Base-by-base conservation (phyloP, 805 yeast genomes). In the Barnettozyma botsteinii region DNA sequence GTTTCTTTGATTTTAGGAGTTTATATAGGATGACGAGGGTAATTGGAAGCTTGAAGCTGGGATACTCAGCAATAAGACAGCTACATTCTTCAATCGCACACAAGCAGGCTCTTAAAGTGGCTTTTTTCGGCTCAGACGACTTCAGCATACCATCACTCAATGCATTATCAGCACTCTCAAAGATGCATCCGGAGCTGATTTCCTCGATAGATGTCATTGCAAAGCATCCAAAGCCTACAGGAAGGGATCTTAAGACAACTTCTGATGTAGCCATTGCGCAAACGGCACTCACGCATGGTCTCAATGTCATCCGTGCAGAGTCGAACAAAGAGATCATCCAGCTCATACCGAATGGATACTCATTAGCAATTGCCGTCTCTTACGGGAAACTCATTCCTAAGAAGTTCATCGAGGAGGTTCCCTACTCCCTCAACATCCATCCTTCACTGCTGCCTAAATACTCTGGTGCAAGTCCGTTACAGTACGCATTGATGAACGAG, bases 391-490 rank as follows among this genome's bases (percentile, higher is more conserved):
- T 91, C 33, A 87, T 93, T 4, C 97, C 98, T 0, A 63, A 61
- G 0, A 42, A 57, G 2, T 76, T 87, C 47, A 59, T 93, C 2
- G 36, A 53, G 0, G 36, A 57, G 0, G 62, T 79, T 17, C 57
- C 59, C 11, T 76, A 59, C 53, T 94, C 97, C 0, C 56, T 93
- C 21, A 93, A 93, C 55, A 87, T 93, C 1, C 98, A 93, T 57
- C 98, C 98, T 0, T 87, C 96, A 0, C 57, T 88, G 7, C 68
- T 93, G 8, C 98, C 98, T 0, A 65, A 63, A 33, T 77, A 85
- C 50, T 74, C 87, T 3, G 98, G 98, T 1, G 80, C 97, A 0
- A 82, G 96, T 2, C 98, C 98, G 0, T 62, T 93, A 4, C 98
- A 91, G 46, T 70, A 77, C 44, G 79, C 96, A 0, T 60, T 93